These are phyloP conservation scores for Fusarium sp. DNA, from an alignment of 2,329 filamentous ascomycete genomes.

Conservation along the genomic window DNA sequence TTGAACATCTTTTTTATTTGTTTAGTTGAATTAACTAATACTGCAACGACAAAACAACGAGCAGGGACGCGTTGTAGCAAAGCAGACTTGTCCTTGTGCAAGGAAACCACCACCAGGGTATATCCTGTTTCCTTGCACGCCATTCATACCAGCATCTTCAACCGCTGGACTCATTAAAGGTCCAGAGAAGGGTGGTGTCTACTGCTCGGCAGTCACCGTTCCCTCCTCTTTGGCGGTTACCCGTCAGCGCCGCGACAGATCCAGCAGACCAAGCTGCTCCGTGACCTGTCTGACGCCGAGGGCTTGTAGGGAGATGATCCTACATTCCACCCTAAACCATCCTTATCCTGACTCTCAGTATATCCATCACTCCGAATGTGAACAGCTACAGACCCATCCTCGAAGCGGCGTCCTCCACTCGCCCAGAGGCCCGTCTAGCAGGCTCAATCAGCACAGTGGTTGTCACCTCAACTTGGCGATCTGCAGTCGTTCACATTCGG, in stretches of 20 bases:
- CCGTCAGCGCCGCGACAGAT: constrained; percentile 10
- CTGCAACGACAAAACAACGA: constrained; percentile 54
- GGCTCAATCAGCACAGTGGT: constrained; percentile 27
- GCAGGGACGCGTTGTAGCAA: constrained; percentile 52
- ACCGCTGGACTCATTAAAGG: constrained; percentile 31
- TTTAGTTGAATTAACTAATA: constrained; percentile 58
- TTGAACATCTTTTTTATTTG: constrained; percentile 42
- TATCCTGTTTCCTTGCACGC: constrained; percentile 42
- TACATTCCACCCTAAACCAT: constrained; percentile 41
- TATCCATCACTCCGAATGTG: constrained; percentile 21
- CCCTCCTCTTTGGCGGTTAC: constrained; percentile 33
- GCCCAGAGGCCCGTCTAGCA: constrained; percentile 42
- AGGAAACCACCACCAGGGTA: constrained; percentile 48
- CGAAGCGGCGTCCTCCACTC: constrained; percentile 38
- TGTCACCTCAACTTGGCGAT: constrained; percentile 35
- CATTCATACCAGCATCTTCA: constrained; percentile 52
- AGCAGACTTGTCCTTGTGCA: constrained; percentile 52
- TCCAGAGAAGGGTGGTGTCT: constrained; percentile 32
- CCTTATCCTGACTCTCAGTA: constrained; percentile 23
- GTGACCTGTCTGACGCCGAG: constrained; percentile 16
- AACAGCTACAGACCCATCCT: constrained; percentile 28
- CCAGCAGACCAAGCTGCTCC: constrained; percentile 37
- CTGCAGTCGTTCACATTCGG: constrained; percentile 22
- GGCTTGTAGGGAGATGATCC: constrained; percentile 46
- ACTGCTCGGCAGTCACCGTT: constrained; percentile 39